phyloP scores from a whole-genome alignment of 345 rosid genomes.

The Brassica incana region DNA sequence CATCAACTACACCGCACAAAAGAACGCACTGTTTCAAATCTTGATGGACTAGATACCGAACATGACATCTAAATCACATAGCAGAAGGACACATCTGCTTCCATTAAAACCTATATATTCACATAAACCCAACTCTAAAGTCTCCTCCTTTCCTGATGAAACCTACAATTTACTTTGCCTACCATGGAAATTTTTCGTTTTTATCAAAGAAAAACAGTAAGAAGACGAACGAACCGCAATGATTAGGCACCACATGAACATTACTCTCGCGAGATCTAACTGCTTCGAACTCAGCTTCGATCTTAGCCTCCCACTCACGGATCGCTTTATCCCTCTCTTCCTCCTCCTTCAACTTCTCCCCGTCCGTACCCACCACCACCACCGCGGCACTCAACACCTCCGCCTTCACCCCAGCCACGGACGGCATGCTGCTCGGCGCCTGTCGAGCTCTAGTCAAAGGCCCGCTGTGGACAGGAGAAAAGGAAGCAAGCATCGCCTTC shows the following conservation, averaged over 20 bases:
- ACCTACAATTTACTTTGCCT: no score
- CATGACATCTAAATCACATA: no score
- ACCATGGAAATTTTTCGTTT: no score
- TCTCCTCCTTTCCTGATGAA: neutral
- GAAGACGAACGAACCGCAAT: conserved; percentile 69
- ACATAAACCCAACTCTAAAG: no score
- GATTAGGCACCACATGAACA: conserved; percentile 83
- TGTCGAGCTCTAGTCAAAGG: conserved; percentile 96
- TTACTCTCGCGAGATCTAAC: conserved; percentile 74
- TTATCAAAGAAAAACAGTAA: no score
- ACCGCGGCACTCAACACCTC: conserved; percentile 34
- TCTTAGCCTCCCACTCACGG: conserved; percentile 67
- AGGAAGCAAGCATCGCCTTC: conserved; percentile 60
- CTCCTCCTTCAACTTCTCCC: conserved; percentile 42
- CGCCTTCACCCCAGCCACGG: conserved; percentile 33
- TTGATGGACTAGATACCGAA: no score
- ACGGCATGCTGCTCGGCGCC: conserved; percentile 50
- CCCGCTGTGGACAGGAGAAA: conserved; percentile 71
- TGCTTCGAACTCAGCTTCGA: conserved; percentile 78
- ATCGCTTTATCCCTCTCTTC: conserved; percentile 51
- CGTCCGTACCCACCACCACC: conserved; percentile 30
- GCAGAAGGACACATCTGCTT: no score
- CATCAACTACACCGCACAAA: no score
- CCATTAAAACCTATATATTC: no score
- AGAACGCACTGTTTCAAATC: no score